Conservation (phyloP, 1,284 basidiomycete species). For the Takashimella tepidaria region DNA sequence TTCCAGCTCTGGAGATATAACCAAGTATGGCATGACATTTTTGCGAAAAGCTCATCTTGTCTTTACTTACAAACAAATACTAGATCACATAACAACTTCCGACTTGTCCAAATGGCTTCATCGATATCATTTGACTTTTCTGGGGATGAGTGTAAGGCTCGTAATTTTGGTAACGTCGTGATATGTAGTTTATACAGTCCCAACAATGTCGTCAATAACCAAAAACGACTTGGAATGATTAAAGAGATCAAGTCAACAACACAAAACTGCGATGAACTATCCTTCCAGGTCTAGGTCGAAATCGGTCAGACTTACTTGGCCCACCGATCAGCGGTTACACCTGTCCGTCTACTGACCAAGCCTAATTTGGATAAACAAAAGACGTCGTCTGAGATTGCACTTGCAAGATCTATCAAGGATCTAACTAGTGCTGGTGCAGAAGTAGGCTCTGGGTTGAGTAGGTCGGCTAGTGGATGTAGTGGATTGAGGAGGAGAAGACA, state of each 20-base stretch:
- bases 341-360: constrained; percentile 24
- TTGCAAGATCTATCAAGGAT: constrained; percentile 37
- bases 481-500: constrained; percentile 43
- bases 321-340: constrained; percentile 32
- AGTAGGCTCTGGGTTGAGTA: constrained; percentile 38
- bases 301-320: constrained; percentile 41
- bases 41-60: no score
- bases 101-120: constrained; percentile 32
- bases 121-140: constrained; percentile 11
- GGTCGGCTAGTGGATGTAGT: constrained; percentile 36
- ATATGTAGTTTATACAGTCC: constrained; percentile 34
- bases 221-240: constrained; percentile 46
- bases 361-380: constrained; percentile 39
- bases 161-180: constrained; percentile 23
- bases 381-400: constrained; percentile 38
- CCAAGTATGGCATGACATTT: no score
- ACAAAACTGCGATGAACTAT: not conserved
- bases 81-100: constrained; percentile 39
- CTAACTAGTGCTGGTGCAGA: constrained; percentile 32
- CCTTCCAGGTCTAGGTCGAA: no score
- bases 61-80: constrained; percentile 40
- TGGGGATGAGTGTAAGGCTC: constrained; percentile 1
- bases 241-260: no score
- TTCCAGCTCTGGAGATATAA: no score
- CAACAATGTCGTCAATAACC: constrained; percentile 39